Conservation (phyloP, 2,329 filamentous ascomycete species). For the Plectosphaerella sp. region DNA sequence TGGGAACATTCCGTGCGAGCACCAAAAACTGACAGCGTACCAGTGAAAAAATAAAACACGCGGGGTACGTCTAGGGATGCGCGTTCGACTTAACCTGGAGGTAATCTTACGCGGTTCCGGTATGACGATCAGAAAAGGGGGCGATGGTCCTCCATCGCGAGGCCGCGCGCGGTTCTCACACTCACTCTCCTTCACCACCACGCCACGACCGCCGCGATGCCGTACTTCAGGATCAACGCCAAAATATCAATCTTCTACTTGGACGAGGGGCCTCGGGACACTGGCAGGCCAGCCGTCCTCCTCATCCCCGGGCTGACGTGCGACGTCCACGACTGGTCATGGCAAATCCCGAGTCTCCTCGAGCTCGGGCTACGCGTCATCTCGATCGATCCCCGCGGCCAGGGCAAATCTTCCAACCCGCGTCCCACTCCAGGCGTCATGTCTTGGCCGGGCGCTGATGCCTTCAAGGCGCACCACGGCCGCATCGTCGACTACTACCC, state of each 20-base stretch:
- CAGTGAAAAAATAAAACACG: no score
- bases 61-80: no score
- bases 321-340: slow-evolving; percentile 8
- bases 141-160: no score
- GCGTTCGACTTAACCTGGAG: no score
- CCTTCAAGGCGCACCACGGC: slow-evolving; percentile 1
- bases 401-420: slow-evolving; percentile 5
- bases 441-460: slow-evolving; percentile 4
- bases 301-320: slow-evolving; percentile 4
- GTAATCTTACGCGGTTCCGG: no score
- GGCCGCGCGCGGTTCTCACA: no score
- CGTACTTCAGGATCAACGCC: slow-evolving; percentile 4
- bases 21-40: no score
- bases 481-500: slow-evolving; percentile 7
- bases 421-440: neutral
- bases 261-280: slow-evolving; percentile 1
- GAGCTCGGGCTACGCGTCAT: slow-evolving; percentile 4
- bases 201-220: neutral
- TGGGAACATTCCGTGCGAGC: no score
- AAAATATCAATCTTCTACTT: slow-evolving; percentile 5
- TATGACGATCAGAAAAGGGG: no score
- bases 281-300: neutral
- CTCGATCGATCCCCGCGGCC: slow-evolving; percentile 4
- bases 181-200: no score
- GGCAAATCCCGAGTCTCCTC: slow-evolving; percentile 4